Evolutionary conservation across 768 basidiomycete species (phyloP).

Genomic region (Basidioascus undulatus): DNA sequence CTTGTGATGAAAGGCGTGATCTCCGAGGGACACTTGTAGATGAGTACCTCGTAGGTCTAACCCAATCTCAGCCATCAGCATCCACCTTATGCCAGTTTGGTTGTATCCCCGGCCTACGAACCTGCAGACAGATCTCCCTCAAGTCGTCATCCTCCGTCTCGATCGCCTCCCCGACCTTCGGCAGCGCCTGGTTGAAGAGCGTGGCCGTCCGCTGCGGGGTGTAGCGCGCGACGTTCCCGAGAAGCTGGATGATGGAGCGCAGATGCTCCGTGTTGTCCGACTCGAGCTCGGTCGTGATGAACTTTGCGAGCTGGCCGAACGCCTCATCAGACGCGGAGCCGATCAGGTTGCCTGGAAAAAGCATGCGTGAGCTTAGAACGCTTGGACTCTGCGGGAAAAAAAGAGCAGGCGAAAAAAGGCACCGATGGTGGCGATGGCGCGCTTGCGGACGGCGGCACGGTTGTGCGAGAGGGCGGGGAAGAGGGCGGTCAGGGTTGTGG

Average conservation of each 20-base stretch:
- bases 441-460: slow-evolving; percentile 73
- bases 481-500: slow-evolving; percentile 56
- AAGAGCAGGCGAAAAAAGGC: slow-evolving; percentile 32
- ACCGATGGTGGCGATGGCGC: slow-evolving; percentile 57
- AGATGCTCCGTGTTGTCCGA: background rate
- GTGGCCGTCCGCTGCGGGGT: slow-evolving; percentile 42
- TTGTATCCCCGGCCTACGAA: slow-evolving; percentile 12
- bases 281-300: background rate
- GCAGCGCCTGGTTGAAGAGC: slow-evolving; percentile 25
- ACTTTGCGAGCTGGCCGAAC: background rate
- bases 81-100: slow-evolving; percentile 6
- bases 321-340: too few species aligned
- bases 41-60: slow-evolving; percentile 61
- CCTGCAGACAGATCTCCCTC: slow-evolving; percentile 56
- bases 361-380: too few species aligned
- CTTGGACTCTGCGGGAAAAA: slow-evolving; percentile 52
- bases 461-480: slow-evolving; percentile 32
- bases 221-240: slow-evolving; percentile 54
- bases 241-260: too few species aligned
- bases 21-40: slow-evolving; percentile 63
- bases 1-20: slow-evolving; percentile 42
- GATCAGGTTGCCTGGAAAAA: too few species aligned
- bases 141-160: slow-evolving; percentile 61
- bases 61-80: background rate
- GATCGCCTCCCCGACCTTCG: slow-evolving; percentile 32